phyloP scores from a whole-genome alignment of 345 rosid species.

The Firmiana major region DNA sequence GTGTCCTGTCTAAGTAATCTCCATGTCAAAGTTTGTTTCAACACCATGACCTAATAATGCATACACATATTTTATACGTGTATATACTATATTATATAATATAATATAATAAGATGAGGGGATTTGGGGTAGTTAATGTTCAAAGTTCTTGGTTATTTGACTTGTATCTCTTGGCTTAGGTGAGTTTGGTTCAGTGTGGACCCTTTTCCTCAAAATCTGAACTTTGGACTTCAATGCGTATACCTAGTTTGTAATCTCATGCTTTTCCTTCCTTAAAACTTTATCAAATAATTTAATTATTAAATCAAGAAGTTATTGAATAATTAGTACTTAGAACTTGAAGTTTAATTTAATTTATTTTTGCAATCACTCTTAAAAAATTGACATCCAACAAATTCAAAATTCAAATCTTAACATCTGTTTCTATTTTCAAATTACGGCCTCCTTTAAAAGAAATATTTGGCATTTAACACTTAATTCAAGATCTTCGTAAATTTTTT shows the following conservation, averaged over 20 bases:
- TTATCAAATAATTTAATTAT: neutral
- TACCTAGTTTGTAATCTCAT: neutral
- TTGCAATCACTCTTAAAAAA: too few relatives aligned
- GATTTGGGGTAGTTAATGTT: slow-evolving; percentile 29
- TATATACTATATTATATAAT: neutral
- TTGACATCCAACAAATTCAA: too few relatives aligned
- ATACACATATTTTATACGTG: neutral
- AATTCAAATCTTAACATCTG: too few relatives aligned
- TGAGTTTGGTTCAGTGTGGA: slow-evolving; percentile 31
- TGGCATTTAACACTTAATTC: neutral
- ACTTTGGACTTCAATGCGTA: slow-evolving; percentile 7
- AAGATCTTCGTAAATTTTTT: neutral
- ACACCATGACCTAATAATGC: slow-evolving; percentile 9
- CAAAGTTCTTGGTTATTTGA: slow-evolving; percentile 30
- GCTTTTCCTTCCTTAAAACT: neutral
- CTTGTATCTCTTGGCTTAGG: slow-evolving; percentile 39
- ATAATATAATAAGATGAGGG: neutral
- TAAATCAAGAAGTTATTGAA: neutral
- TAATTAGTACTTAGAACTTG: neutral
- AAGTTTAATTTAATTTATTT: too few relatives aligned
- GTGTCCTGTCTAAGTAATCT: slow-evolving; percentile 6
- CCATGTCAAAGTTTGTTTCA: slow-evolving; percentile 21
- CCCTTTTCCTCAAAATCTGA: slow-evolving; percentile 17
- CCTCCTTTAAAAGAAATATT: too few relatives aligned
- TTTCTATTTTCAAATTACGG: too few relatives aligned